Conservation (phyloP, 2,329 filamentous ascomycete genomes). For the Penicillium olsonii region DNA sequence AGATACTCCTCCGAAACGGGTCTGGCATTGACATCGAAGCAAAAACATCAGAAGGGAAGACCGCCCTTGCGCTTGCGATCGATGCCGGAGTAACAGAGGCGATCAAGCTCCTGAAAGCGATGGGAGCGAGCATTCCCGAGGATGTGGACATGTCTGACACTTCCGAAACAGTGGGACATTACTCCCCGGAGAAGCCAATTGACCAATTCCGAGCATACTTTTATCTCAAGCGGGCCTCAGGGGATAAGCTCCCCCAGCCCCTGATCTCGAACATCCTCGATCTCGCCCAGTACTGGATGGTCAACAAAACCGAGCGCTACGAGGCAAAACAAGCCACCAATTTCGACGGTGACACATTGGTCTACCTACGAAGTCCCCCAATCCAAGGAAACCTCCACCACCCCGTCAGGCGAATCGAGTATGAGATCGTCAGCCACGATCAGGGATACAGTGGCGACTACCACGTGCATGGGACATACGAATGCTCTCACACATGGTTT, state of each 20-base stretch:
- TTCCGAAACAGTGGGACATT: background rate
- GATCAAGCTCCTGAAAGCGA: background rate
- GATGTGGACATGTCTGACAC: background rate
- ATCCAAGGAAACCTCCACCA: background rate
- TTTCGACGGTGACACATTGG: background rate
- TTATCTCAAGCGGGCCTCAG: background rate
- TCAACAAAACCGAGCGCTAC: background rate
- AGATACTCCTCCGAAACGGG: background rate
- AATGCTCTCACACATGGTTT: constrained; percentile 4
- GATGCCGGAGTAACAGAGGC: background rate
- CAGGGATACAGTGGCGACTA: background rate
- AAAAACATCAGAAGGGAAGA: background rate
- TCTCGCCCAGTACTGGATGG: constrained; percentile 4
- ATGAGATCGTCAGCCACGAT: constrained; percentile 1
- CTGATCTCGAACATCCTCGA: background rate
- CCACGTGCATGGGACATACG: background rate
- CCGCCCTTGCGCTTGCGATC: background rate
- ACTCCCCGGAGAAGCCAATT: background rate
- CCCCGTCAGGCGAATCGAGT: background rate
- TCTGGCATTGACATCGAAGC: constrained; percentile 1
- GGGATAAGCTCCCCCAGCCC: background rate
- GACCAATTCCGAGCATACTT: constrained; percentile 4
- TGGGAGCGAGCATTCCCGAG: background rate
- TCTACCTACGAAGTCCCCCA: constrained; percentile 1
- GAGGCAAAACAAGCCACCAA: background rate